Base-by-base conservation (phyloP, 2,329 filamentous ascomycete species). In the Exserohilum rostratum region DNA sequence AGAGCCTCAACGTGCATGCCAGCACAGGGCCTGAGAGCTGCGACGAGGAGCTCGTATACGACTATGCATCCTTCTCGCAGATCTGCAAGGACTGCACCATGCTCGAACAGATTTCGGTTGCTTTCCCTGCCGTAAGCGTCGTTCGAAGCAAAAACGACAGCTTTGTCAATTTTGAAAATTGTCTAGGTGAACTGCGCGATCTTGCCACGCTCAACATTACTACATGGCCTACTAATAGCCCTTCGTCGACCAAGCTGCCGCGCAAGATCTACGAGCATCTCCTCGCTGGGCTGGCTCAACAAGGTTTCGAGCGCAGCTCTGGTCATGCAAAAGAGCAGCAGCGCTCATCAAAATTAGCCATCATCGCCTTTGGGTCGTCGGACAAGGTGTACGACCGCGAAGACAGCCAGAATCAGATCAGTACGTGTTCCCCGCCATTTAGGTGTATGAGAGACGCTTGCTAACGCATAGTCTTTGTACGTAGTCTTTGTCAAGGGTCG, bases 131-230 rank as follows among this genome's bases (percentile, higher is more conserved):
- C 4, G 79, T 78, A 2, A 79, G 75, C 59, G 65, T 81, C 17
- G 71, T 80, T n/a, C 62, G 76, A 13, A 67, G 58, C 31, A 77
- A 76, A 45, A 75, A 70, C 42, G 73, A 76, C 13, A 72, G 74
- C n/a, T 81, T 80, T 64, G 64, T 71, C 54, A 67, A 74, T 17
- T 80, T 77, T 47, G 76, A 79, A 69, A 72, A 68, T 38, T 76
- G 72, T 37, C 58, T 77, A 1, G 70, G 69, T 18, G 67, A 76
- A 15, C 65, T 82, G 11, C 64, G 68, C 9, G 63, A 76, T 29
- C 68, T 82, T 7, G 70, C 78, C 4, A 80, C 79, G 0, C 66
- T 82, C 15, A 79, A 82, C 55, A 78, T 82, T 57, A 79, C 78
- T 0, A 79, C 77, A 4, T 82, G 79, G 77, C 80, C 80, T 5